Evolutionary conservation across 2,329 filamentous ascomycete genomes (phyloP).

Genomic region (Madurella fahalii): DNA sequence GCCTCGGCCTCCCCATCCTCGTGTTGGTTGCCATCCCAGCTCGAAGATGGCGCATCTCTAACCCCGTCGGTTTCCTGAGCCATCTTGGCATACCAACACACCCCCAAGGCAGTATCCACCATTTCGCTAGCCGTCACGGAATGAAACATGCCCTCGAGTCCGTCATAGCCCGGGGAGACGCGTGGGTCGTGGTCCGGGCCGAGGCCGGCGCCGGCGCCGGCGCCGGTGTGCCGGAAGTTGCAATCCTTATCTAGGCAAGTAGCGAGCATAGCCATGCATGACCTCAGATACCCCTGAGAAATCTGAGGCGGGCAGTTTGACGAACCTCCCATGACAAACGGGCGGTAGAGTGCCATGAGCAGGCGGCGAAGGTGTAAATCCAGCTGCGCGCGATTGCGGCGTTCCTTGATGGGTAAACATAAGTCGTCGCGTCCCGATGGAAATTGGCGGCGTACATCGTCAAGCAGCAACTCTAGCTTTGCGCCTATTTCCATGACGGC

Average conservation of each 20-base stretch:
- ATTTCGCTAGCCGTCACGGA: conserved; percentile 46
- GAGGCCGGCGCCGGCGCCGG: conserved; percentile 49
- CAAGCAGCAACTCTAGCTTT: conserved; percentile 50
- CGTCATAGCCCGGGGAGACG: no score
- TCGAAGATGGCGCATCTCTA: conserved; percentile 1
- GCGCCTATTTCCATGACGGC: conserved; percentile 51
- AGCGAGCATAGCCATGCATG: conserved; percentile 49
- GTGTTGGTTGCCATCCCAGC: conserved; percentile 17
- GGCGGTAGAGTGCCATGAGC: conserved; percentile 50
- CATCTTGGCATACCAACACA: conserved; percentile 51
- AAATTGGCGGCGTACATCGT: conserved; percentile 52
- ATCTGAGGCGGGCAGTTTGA: conserved; percentile 49
- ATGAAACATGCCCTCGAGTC: no score
- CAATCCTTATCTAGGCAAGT: background rate
- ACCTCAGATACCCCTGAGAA: conserved; percentile 48
- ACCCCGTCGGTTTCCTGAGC: no score
- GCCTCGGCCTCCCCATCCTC: no score
- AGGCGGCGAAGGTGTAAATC: conserved; percentile 51
- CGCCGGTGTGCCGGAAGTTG: conserved; percentile 35
- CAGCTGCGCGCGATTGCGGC: conserved; percentile 47
- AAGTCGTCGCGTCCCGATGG: conserved; percentile 35
- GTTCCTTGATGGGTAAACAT: conserved; percentile 35
- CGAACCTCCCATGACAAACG: conserved; percentile 48
- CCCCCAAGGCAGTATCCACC: conserved; percentile 50
- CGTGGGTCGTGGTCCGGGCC: conserved; percentile 2